Evolutionary conservation across 768 basidiomycete species (phyloP).

Genomic region (Termitomyces titanicus): DNA sequence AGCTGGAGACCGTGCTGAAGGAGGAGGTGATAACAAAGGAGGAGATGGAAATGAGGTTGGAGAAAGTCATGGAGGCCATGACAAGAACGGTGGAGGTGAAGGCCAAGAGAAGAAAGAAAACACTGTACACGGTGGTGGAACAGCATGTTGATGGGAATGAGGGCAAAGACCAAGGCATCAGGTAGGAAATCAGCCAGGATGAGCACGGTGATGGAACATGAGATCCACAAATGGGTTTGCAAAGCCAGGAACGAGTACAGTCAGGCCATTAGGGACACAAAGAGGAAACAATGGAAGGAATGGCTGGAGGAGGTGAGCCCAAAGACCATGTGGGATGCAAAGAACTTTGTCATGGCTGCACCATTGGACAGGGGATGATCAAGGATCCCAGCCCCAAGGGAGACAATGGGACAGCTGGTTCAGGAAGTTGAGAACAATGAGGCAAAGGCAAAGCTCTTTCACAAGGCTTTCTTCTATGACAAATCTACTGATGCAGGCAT

Average conservation of each 20-base stretch:
- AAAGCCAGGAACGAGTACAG: neutral
- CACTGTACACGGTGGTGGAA: neutral
- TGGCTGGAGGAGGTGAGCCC: constrained; percentile 21
- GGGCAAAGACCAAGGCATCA: neutral
- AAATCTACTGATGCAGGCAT: neutral
- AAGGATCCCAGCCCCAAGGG: constrained; percentile 22
- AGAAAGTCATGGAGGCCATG: neutral
- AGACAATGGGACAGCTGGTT: neutral
- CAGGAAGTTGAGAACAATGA: constrained; percentile 16
- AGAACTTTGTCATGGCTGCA: constrained; percentile 16
- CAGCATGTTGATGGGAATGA: neutral
- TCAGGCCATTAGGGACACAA: constrained; percentile 15
- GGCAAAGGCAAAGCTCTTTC: constrained; percentile 19
- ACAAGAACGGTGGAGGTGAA: neutral
- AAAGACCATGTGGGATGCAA: constrained; percentile 21
- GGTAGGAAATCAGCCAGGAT: neutral
- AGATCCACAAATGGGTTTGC: constrained; percentile 13
- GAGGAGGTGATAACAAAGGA: neutral
- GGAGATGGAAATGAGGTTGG: neutral
- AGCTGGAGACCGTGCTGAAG: neutral
- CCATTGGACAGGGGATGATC: constrained; percentile 22
- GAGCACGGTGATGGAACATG: constrained; percentile 14
- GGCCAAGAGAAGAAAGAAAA: neutral
- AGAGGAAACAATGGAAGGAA: constrained; percentile 22
- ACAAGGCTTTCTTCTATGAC: constrained; percentile 25